These are phyloP conservation scores for Penicillium italicum DNA, from an alignment of 2,329 filamentous ascomycete genomes.

Conservation along the genomic window DNA sequence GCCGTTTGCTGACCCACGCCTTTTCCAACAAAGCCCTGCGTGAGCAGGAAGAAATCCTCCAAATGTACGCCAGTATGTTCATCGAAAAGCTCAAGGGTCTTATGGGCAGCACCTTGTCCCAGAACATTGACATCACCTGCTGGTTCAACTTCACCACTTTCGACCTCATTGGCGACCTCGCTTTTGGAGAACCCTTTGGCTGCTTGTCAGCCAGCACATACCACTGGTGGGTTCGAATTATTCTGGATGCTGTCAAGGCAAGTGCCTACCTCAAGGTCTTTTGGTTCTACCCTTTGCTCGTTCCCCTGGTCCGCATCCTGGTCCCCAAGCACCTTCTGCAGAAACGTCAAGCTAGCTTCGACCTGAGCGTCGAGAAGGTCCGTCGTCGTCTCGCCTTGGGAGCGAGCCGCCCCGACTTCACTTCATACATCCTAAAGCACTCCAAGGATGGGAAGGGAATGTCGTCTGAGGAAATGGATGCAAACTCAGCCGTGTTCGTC, in stretches of 20 bases:
- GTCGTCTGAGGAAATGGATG: constrained; percentile 20
- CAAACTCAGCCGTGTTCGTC: constrained; percentile 24
- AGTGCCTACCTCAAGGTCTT: constrained; percentile 20
- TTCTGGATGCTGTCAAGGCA: constrained; percentile 27
- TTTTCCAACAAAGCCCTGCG: constrained; percentile 36
- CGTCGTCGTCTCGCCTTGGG: constrained; percentile 15
- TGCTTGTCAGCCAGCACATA: constrained; percentile 27
- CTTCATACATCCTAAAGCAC: constrained; percentile 24
- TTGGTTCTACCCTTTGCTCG: constrained; percentile 20
- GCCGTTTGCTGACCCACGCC: constrained; percentile 33
- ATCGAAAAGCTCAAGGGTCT: constrained; percentile 17
- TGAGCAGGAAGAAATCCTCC: constrained; percentile 35
- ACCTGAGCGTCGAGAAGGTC: constrained; percentile 22
- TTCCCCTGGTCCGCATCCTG: constrained; percentile 9
- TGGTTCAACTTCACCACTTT: constrained; percentile 33
- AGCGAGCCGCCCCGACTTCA: constrained; percentile 23
- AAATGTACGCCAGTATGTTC: constrained; percentile 30
- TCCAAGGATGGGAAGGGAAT: constrained; percentile 15
- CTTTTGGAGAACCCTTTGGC: constrained; percentile 33
- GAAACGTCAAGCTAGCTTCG: constrained; percentile 14
- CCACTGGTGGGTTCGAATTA: constrained; percentile 31
- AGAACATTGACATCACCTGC: constrained; percentile 16
- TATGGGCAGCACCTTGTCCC: neutral
- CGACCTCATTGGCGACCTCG: constrained; percentile 36
- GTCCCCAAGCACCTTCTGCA: constrained; percentile 20